These are phyloP conservation scores for Penicillium decumbens DNA, from an alignment of 2,329 filamentous ascomycete genomes.

Conservation along the genomic window DNA sequence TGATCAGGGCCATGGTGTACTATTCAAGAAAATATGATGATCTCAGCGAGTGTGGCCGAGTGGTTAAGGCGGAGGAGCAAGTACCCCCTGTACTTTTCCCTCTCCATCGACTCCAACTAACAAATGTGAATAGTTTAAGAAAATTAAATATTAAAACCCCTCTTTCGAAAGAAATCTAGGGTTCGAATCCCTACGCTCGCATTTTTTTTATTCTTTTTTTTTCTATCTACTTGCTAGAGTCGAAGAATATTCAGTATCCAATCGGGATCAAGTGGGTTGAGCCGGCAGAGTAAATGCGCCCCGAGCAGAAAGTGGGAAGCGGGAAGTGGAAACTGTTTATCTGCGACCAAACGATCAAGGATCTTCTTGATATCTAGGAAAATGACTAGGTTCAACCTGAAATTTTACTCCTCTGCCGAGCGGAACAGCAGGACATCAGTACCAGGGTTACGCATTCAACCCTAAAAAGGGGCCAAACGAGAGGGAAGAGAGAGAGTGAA, in stretches of 20 bases:
- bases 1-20: too few species aligned
- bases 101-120: neutral
- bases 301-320: neutral
- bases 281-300: neutral
- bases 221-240: too few species aligned
- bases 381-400: too few species aligned
- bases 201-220: neutral
- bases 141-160: neutral
- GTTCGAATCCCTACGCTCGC: neutral
- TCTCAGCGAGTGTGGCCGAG: neutral
- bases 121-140: neutral
- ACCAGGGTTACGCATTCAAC: too few species aligned
- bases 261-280: too few species aligned
- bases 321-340: neutral
- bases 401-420: too few species aligned
- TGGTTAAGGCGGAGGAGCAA: neutral
- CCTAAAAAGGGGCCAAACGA: constrained; percentile 2
- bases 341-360: constrained; percentile 12
- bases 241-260: too few species aligned
- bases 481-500: neutral
- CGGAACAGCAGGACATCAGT: too few species aligned
- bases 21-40: too few species aligned
- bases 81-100: neutral
- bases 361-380: neutral
- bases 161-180: neutral